Base-by-base conservation (phyloP, 73 alveolate genomes). In the Paramecium pentaurelia region DNA sequence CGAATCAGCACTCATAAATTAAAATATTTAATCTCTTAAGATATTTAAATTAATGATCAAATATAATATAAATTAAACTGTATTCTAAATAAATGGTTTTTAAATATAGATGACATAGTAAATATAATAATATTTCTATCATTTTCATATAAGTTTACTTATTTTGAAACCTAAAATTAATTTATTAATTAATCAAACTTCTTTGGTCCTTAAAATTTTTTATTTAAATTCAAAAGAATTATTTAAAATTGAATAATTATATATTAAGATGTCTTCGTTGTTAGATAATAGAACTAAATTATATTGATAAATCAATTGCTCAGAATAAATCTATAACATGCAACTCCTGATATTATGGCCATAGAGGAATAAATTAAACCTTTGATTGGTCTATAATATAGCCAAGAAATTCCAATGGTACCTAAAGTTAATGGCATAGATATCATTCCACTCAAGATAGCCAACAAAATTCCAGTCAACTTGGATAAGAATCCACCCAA, bases 1-100 rank as follows among this genome's bases (percentile, higher is more conserved):
- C 58, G 58, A 37, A 73, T 73, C 47, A 44, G 40, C 37, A 44
- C 87, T 73, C 87, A 73, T 73, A 37, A 71, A 37, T 73, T 73
- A 54, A 54, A 54, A 18, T 54, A 54, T 54, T 54, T 54, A 54
- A 54, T 54, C 70, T 54, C 70, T 54, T 18, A 54, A 54, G 70
- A 54, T 54, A 54, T 54, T 54, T 54, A 54, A 54, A 54, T 54
- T 54, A 54, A 18, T 54, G 70, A 54, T 54, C 70, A 54, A 54
- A 54, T 54, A 54, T 6, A 54, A 51, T 18, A 54, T 18, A 16
- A 54, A 16, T 18, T n/a, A 18, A n/a, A 18, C 70, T 54, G 16
- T 54, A 54, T 54, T 14, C 49, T 49, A 49, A 49, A 54, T 20
- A 1, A 7, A 6, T 2, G 8, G 3, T 54, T 54, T 22, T 54